A percentile compares a stretch with the other conserved stretches of the same genome.
These are phyloP conservation scores for Phytophthora cactorum DNA, from an alignment of 352 stramenopile species.

Conservation along the genomic window DNA sequence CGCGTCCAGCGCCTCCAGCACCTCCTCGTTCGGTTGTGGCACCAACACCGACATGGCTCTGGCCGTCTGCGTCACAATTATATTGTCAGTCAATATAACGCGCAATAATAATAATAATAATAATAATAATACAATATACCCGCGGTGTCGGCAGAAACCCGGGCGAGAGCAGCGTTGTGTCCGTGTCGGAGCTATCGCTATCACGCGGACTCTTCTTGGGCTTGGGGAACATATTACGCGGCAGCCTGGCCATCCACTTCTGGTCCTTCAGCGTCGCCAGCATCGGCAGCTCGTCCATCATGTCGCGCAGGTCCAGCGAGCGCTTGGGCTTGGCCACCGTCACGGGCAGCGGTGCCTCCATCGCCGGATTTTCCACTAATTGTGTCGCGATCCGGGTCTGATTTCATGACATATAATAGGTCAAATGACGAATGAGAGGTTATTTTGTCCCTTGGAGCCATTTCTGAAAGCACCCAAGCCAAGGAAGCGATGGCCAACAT, in stretches of 20 bases:
- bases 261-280: conserved; percentile 62
- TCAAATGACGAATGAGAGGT: conserved; percentile 12
- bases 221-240: conserved; percentile 42
- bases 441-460: not conserved
- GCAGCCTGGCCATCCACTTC: conserved; percentile 70
- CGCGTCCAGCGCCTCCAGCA: conserved; percentile 75
- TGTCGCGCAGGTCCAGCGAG: conserved; percentile 54
- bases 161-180: conserved; percentile 36
- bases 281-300: conserved; percentile 71
- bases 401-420: conserved; percentile 20
- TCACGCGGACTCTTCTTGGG: conserved; percentile 30
- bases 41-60: conserved; percentile 70
- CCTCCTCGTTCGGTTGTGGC: conserved; percentile 64
- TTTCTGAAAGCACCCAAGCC: conserved; percentile 12
- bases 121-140: conserved; percentile 16
- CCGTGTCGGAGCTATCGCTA: conserved; percentile 19
- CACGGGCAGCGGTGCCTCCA: conserved; percentile 35
- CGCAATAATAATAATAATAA: not conserved
- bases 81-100: conserved; percentile 4
- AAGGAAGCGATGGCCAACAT: conserved; percentile 45
- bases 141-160: conserved; percentile 44
- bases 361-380: conserved; percentile 24
- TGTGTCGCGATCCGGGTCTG: conserved; percentile 1
- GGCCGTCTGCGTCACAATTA: conserved; percentile 30
- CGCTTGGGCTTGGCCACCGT: conserved; percentile 33